phyloP scores from a whole-genome alignment of 768 basidiomycete species.

The Goffeauzyma gilvescens region DNA sequence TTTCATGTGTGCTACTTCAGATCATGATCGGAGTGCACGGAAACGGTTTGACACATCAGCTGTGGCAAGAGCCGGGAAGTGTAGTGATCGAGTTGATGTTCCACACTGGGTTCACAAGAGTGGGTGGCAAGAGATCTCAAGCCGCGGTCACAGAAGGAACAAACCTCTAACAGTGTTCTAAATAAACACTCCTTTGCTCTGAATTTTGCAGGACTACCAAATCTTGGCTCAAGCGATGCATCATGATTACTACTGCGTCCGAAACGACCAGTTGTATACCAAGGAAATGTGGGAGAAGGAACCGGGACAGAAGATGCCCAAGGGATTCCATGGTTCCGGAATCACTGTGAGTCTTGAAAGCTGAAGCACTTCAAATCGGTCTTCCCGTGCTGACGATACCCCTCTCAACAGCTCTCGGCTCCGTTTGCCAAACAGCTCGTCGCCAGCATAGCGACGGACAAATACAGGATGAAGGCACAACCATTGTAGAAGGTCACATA shows the following conservation, averaged over 20 bases:
- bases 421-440: no score
- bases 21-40: conserved; percentile 24
- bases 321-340: no score
- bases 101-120: conserved; percentile 18
- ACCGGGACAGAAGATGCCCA: no score
- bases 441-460: no score
- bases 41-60: conserved; percentile 20
- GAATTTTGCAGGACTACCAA: conserved; percentile 18
- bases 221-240: conserved; percentile 16
- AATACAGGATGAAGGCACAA: no score
- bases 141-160: not conserved
- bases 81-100: conserved; percentile 23
- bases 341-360: no score
- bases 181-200: not conserved
- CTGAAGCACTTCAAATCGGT: no score
- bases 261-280: conserved; percentile 12
- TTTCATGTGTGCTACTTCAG: conserved; percentile 15
- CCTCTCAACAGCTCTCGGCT: no score
- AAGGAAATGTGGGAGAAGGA: not conserved
- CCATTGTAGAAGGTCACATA: no score
- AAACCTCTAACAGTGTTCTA: not conserved
- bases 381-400: no score
- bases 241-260: conserved; percentile 21
- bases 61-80: conserved; percentile 22
- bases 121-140: conserved; percentile 7